phyloP scores from a whole-genome alignment of 495 filamentous ascomycete species.

The Penicillium samsonianum region DNA sequence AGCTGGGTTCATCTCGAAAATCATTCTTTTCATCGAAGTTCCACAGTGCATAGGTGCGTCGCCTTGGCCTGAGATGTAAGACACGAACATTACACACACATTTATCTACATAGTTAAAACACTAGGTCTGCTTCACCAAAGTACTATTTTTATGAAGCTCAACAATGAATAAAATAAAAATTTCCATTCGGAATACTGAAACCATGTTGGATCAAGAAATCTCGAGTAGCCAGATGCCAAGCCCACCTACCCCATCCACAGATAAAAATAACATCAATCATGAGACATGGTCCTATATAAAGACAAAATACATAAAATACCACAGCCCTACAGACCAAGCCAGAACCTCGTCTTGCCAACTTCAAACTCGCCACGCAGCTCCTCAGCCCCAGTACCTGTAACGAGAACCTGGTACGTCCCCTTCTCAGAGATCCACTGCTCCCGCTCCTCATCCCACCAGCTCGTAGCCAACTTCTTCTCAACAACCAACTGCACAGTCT shows the following conservation, averaged over 20 bases:
- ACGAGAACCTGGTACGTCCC: slow-evolving; percentile 69
- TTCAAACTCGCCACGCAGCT: slow-evolving; percentile 48
- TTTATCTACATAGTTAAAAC: neutral
- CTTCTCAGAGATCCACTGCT: slow-evolving; percentile 76
- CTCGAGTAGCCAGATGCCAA: neutral
- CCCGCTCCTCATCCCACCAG: slow-evolving; percentile 73
- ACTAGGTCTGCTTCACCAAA: neutral
- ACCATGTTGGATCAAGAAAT: neutral
- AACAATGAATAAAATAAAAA: neutral
- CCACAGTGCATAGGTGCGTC: neutral
- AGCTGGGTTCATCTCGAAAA: neutral
- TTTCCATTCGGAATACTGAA: neutral
- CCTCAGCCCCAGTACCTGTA: slow-evolving; percentile 51
- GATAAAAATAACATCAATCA: slow-evolving; percentile 8
- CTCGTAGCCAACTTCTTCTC: slow-evolving; percentile 76
- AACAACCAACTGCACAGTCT: slow-evolving; percentile 62
- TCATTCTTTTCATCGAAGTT: neutral
- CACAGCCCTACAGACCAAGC: slow-evolving; percentile 40
- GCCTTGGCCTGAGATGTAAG: no score
- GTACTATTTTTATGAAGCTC: neutral
- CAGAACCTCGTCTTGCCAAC: slow-evolving; percentile 62
- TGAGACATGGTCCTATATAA: slow-evolving; percentile 6
- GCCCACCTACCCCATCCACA: neutral
- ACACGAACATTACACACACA: no score
- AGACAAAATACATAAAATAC: neutral